These are phyloP conservation scores for Paecilomyces niveus DNA, from an alignment of 2,329 filamentous ascomycete genomes.

Conservation along the genomic window DNA sequence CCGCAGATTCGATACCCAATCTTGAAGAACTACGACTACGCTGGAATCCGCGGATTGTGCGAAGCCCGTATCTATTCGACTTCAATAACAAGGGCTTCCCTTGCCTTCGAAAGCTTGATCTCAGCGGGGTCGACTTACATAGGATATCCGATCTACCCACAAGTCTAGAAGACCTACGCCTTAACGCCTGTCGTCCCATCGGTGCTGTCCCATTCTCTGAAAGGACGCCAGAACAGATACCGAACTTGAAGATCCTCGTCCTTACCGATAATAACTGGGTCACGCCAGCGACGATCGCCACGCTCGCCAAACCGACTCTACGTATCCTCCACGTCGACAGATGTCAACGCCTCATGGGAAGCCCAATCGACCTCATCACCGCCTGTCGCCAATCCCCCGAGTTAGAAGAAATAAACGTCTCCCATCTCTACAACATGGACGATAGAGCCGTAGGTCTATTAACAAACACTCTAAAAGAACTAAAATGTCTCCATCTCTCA, in stretches of 20 bases:
- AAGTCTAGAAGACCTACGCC: slow-evolving; percentile 21
- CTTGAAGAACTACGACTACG: slow-evolving; percentile 26
- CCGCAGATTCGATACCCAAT: slow-evolving; percentile 16
- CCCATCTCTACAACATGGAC: slow-evolving; percentile 16
- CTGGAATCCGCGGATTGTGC: slow-evolving; percentile 13
- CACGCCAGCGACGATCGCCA: slow-evolving; percentile 4
- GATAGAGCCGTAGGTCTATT: slow-evolving; percentile 17
- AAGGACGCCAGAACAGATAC: slow-evolving; percentile 11
- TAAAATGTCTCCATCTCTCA: slow-evolving; percentile 28
- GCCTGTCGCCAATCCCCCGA: slow-evolving; percentile 4
- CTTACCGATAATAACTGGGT: slow-evolving; percentile 21
- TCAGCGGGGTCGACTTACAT: slow-evolving; percentile 18
- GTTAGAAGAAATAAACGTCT: slow-evolving; percentile 23
- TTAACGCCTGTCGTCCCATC: slow-evolving; percentile 15
- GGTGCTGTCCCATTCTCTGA: not conserved
- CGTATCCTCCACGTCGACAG: slow-evolving; percentile 19
- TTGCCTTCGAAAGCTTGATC: slow-evolving; percentile 19
- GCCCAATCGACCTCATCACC: slow-evolving; percentile 1
- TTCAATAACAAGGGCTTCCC: slow-evolving; percentile 4
- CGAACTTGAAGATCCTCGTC: slow-evolving; percentile 20
- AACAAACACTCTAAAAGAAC: slow-evolving; percentile 13
- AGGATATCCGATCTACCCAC: slow-evolving; percentile 16
- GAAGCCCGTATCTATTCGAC: not conserved
- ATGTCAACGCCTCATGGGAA: slow-evolving; percentile 15
- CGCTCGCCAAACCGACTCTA: slow-evolving; percentile 15